Evolutionary conservation across 2,329 filamentous ascomycete species (phyloP).

Genomic region (Nemania diffusa): DNA sequence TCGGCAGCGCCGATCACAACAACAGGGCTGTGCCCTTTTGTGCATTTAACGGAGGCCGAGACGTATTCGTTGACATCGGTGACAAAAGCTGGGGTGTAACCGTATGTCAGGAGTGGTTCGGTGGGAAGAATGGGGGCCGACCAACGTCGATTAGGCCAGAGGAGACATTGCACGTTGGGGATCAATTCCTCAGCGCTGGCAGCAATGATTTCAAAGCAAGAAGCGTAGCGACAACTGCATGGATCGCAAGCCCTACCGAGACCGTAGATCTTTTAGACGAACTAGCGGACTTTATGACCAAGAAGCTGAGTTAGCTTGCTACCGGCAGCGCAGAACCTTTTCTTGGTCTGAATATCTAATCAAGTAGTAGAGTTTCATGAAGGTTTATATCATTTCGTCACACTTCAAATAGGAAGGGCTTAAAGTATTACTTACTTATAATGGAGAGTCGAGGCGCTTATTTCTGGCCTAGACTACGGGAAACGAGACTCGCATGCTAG

Average conservation of each 20-base stretch:
- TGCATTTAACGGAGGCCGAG: slow-evolving; percentile 96
- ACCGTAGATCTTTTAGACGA: slow-evolving; percentile 92
- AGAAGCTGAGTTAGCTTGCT: slow-evolving; percentile 51
- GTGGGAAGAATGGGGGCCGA: slow-evolving; percentile 56
- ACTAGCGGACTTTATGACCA: slow-evolving; percentile 69
- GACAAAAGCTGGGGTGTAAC: slow-evolving; percentile 97
- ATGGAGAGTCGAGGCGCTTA: background rate
- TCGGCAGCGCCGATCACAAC: slow-evolving; percentile 59
- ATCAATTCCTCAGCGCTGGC: slow-evolving; percentile 94
- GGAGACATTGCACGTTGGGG: slow-evolving; percentile 91
- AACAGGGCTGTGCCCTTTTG: slow-evolving; percentile 79
- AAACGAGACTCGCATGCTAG: background rate
- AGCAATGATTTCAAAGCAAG: slow-evolving; percentile 98
- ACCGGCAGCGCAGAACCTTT: background rate
- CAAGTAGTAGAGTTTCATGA: background rate
- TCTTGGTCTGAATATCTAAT: background rate
- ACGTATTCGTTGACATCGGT: slow-evolving; percentile 98
- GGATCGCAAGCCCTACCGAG: slow-evolving; percentile 93
- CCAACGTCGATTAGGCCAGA: slow-evolving; percentile 69
- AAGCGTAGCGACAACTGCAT: slow-evolving; percentile 91
- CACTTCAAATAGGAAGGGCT: background rate
- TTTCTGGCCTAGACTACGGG: background rate
- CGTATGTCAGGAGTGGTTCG: slow-evolving; percentile 92
- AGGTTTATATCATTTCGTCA: background rate
- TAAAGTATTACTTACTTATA: background rate